Base-by-base conservation (phyloP, 495 filamentous ascomycete genomes). In the Aspergillus funiculosus region DNA sequence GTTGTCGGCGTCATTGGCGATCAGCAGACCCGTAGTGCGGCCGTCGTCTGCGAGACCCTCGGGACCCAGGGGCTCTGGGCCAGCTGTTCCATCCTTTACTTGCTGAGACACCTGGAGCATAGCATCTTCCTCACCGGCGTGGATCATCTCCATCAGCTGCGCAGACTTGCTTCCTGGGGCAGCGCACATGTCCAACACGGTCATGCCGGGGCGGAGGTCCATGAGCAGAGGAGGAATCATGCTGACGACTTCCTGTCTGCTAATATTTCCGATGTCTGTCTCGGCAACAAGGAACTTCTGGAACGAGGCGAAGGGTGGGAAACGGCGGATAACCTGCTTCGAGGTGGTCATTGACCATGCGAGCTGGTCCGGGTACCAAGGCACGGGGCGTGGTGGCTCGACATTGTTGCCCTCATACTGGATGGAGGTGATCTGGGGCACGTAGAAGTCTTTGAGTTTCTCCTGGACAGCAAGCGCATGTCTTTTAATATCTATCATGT, bases 281-380 rank as follows among this genome's bases (percentile, higher is more conserved):
- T 98, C 92, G 19, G 89, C 90, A 17, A 98, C 92, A n/a, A 98
- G 71, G 73, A 94, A 98, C 61, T 92, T 94, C 65, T 98, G 92
- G 65, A 98, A 97, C 11, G 84, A 84, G 34, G 87, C 80, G 61
- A 98, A 98, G 2, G 94, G 94, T 5, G 85, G 77, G 62, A 92
- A 94, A 49, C 86, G 87, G 43, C 94, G 82, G 53, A 97, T 73
- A 44, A 95, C 82, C 47, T 92, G 84, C 71, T 97, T 97, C 13
- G 92, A 88, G 5, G 89, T 95, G 15, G 88, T 94, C 87, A 97
- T 95, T 46, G 77, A 84, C 85, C 91, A 98, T 15, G 91, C 94
- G 46, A 97, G 79, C 52, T 84, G 75, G 53, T 97, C 89, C 13
- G 92, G 92, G 63, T 91, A 97, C 88, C 89, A 97, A 6, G 79